phyloP scores from a whole-genome alignment of 371 early-diverging fungal genomes.

The Rhizopus sp. region DNA sequence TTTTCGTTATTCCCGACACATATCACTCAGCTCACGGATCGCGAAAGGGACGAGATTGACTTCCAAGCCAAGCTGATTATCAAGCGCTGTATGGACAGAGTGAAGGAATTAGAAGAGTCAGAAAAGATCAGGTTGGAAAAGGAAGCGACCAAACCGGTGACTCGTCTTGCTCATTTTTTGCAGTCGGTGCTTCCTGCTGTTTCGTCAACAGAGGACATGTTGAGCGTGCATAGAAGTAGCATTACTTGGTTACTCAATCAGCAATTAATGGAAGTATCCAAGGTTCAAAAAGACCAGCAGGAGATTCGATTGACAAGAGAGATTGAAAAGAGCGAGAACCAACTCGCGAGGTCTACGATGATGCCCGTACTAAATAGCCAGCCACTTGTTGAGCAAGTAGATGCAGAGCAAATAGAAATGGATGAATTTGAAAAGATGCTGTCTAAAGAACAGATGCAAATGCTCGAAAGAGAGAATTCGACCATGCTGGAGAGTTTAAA shows the following conservation, averaged over 20 bases:
- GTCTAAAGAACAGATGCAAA: constrained; percentile 59
- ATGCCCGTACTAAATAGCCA: background rate
- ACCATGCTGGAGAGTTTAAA: constrained; percentile 62
- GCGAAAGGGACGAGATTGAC: constrained; percentile 62
- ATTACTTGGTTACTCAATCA: constrained; percentile 59
- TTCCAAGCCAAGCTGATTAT: constrained; percentile 60
- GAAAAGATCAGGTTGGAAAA: constrained; percentile 34
- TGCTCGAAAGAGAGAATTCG: constrained; percentile 64
- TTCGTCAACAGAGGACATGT: constrained; percentile 33
- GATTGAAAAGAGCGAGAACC: constrained; percentile 56
- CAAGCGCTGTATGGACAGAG: constrained; percentile 53
- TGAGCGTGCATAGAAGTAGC: constrained; percentile 52
- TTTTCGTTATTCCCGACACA: constrained; percentile 40
- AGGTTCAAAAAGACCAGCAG: constrained; percentile 58
- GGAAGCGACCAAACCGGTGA: constrained; percentile 16
- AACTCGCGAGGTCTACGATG: constrained; percentile 23
- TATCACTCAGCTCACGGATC: constrained; percentile 42
- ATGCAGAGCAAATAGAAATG: background rate
- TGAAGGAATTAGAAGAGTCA: constrained; percentile 50
- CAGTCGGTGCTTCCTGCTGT: constrained; percentile 11
- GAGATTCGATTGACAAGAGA: constrained; percentile 51
- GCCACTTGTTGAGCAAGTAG: background rate
- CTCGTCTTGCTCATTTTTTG: constrained; percentile 26
- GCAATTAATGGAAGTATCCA: constrained; percentile 50
- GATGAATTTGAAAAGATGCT: constrained; percentile 25